Conservation (phyloP, 2,329 filamentous ascomycete species). For the Fusarium domesticum region DNA sequence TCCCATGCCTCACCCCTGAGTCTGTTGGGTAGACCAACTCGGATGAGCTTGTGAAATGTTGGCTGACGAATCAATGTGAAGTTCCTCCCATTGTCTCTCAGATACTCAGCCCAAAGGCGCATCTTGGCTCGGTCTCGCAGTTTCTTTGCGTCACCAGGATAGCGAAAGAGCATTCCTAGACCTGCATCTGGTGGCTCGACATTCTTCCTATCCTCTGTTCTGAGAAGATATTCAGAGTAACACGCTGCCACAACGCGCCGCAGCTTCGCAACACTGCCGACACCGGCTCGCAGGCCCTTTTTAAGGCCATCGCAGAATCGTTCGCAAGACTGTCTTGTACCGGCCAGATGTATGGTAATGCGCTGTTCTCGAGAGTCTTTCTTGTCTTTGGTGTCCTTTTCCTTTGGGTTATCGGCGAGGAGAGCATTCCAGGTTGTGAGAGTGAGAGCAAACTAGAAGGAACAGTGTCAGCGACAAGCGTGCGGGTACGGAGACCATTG, state of each 20-base stretch:
- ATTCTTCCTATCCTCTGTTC: constrained; percentile 60
- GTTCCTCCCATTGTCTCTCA: constrained; percentile 92
- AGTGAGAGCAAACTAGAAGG: constrained; percentile 73
- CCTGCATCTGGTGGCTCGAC: constrained; percentile 75
- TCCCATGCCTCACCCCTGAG: constrained; percentile 96
- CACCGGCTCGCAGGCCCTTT: constrained; percentile 78
- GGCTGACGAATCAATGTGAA: constrained; percentile 89
- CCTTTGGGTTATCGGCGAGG: constrained; percentile 54
- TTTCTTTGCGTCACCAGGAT: constrained; percentile 92
- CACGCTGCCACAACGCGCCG: constrained; percentile 77
- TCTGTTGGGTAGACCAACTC: constrained; percentile 90
- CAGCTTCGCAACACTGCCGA: constrained; percentile 83
- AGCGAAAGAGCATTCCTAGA: constrained; percentile 86
- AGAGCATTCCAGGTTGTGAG: constrained; percentile 93
- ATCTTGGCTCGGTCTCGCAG: constrained; percentile 95
- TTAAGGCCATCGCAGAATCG: constrained; percentile 95
- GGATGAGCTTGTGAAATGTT: constrained; percentile 95
- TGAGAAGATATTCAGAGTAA: constrained; percentile 83
- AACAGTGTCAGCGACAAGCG: constrained; percentile 1
- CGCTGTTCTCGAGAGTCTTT: constrained; percentile 65
- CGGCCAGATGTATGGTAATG: constrained; percentile 87
- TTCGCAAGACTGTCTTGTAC: constrained; percentile 84
- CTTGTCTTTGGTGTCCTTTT: constrained; percentile 45
- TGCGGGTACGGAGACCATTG: constrained; percentile 14
- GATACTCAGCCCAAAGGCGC: constrained; percentile 94